A percentile compares a stretch with the other conserved stretches of the same genome.
These are phyloP conservation scores for Neurospora intermedia DNA, from an alignment of 495 filamentous ascomycete genomes.

Conservation along the genomic window DNA sequence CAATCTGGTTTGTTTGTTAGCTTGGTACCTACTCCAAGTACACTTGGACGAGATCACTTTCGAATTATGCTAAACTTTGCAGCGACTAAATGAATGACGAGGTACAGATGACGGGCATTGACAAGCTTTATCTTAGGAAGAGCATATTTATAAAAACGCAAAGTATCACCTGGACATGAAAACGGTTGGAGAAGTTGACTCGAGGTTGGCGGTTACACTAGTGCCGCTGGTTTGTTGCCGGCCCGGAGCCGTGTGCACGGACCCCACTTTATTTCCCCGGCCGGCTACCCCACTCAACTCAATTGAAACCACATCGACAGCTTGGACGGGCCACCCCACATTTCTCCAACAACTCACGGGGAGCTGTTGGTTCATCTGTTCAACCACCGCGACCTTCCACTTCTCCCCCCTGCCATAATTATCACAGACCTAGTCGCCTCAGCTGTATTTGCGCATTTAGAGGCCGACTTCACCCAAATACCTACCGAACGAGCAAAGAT, in stretches of 20 bases:
- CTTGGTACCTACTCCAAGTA: too few relatives aligned
- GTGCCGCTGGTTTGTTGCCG: not conserved
- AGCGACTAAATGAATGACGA: too few relatives aligned
- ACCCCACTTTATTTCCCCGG: slow-evolving; percentile 16
- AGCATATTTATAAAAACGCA: too few relatives aligned
- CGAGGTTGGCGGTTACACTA: not conserved
- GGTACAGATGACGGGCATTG: too few relatives aligned
- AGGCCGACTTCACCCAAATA: not conserved
- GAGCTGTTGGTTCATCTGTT: not conserved
- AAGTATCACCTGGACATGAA: too few relatives aligned
- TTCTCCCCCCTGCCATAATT: not conserved
- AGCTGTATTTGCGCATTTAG: not conserved
- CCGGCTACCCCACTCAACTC: not conserved
- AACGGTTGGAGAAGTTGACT: too few relatives aligned
- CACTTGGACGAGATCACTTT: too few relatives aligned
- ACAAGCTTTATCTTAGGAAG: too few relatives aligned
- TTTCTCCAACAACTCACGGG: not conserved
- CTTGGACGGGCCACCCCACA: slow-evolving; percentile 3
- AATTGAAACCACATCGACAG: slow-evolving; percentile 5
- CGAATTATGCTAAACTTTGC: too few relatives aligned
- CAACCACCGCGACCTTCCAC: not conserved
- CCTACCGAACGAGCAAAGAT: slow-evolving; percentile 2
- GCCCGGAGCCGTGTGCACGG: slow-evolving; percentile 3
- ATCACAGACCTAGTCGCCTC: not conserved
- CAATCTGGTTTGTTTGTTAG: too few relatives aligned